Percentiles rank a stretch among this genome's conserved stretches.
These are phyloP conservation scores for Lipomyces lipofer DNA, from an alignment of 805 yeast genomes.

Conservation along the genomic window DNA sequence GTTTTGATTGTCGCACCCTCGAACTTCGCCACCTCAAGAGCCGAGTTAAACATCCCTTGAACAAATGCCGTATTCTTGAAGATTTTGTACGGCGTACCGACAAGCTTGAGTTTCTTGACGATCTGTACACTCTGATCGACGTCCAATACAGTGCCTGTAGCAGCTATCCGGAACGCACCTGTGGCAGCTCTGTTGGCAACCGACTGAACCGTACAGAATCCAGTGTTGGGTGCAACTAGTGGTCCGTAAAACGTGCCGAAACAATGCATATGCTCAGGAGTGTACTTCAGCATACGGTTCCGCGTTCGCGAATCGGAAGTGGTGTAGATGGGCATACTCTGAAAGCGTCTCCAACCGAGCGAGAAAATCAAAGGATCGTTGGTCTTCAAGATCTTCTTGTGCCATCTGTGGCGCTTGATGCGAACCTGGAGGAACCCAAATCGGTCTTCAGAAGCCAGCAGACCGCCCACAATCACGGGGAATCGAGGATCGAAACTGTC, in stretches of 20 bases:
- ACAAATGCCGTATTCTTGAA: slow-evolving; percentile 96
- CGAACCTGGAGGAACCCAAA: slow-evolving; percentile 92
- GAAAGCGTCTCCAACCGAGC: slow-evolving; percentile 98
- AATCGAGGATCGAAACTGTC: slow-evolving; percentile 81
- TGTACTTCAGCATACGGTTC: slow-evolving; percentile 95
- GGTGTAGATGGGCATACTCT: slow-evolving; percentile 91
- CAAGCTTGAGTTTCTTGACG: slow-evolving; percentile 91
- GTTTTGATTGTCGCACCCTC: slow-evolving; percentile 98
- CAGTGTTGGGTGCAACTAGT: slow-evolving; percentile 93
- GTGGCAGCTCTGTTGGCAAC: slow-evolving; percentile 83
- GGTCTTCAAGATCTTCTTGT: slow-evolving; percentile 88
- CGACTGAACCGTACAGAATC: slow-evolving; percentile 91
- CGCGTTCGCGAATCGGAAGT: slow-evolving; percentile 97
- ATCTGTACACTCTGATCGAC: slow-evolving; percentile 86
- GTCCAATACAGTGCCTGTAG: slow-evolving; percentile 95
- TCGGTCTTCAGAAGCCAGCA: slow-evolving; percentile 84
- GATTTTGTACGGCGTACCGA: slow-evolving; percentile 91
- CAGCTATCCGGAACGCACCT: slow-evolving; percentile 90
- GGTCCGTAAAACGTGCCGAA: slow-evolving; percentile 97
- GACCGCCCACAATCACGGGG: slow-evolving; percentile 89
- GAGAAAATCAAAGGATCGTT: slow-evolving; percentile 94
- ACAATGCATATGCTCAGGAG: slow-evolving; percentile 98
- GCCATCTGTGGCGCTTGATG: slow-evolving; percentile 98
- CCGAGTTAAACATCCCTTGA: slow-evolving; percentile 91
- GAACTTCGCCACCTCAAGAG: slow-evolving; percentile 93